Base-by-base conservation (phyloP, 1,284 basidiomycete species). In the Takashimella tepidaria region DNA sequence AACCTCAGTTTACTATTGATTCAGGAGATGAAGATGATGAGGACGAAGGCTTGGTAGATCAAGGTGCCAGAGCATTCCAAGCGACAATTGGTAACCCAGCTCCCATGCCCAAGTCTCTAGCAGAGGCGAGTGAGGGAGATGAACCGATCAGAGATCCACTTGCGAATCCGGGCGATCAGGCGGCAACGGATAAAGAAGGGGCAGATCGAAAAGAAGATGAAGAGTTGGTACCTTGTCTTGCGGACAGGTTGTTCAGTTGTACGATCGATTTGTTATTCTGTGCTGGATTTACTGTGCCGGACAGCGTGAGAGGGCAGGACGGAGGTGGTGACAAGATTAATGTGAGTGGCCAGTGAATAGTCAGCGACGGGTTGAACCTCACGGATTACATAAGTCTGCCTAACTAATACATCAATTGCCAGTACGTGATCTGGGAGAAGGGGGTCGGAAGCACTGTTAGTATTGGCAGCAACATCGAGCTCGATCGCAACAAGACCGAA, bases 211-310 rank as follows among this genome's bases (percentile, higher is more conserved):
- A 60, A 0, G 61, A 60, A 5, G 57, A 67, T 23, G 58, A 80
- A 66, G 25, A 24, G 46, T 40, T 54, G 25, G 67, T 84, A 22
- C 89, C 89, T 1, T 86, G 87, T 8, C 75, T 92, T 1, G 87
- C 84, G 1, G 89, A 92, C 67, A 80, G 82, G 57, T 76, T 95
- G 23, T 87, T 93, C 63, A 83, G 80, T 61, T 84, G 84, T 57
- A 77, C 89, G 5, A 82, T 91, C 56, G 91, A 95, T 69, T 78
- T 95, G 24, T 74, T 93, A 40, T 96, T 93, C 73, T 91, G 89
- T 67, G 92, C 89, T 63, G 90, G 89, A 11, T 93, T 95, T 69
- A 93, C 89, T 1, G 77, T 95, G 13, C 88, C 91, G 5, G 81
- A 82, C 27, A 85, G 82, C 67, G 80, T 89, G 40, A 84, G 87